phyloP scores from a whole-genome alignment of 352 stramenopile genomes.

The Phytophthora agathidicida region DNA sequence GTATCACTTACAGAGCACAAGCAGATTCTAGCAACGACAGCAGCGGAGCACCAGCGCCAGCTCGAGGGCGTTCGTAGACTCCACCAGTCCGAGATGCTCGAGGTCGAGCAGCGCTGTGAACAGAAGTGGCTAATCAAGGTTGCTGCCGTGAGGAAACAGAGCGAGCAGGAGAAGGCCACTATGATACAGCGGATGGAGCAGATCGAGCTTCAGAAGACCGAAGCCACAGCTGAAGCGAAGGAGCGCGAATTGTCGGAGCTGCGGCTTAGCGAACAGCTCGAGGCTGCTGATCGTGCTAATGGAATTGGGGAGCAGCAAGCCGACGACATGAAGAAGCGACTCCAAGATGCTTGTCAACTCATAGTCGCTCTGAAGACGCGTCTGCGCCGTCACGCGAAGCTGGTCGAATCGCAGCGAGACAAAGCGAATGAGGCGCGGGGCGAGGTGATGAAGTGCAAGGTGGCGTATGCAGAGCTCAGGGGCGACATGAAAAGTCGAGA shows the following conservation, averaged over 20 bases:
- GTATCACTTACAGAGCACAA: slow-evolving; percentile 65
- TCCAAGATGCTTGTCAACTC: slow-evolving; percentile 49
- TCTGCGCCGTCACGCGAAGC: slow-evolving; percentile 30
- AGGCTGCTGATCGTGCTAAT: slow-evolving; percentile 11
- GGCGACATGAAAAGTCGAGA: slow-evolving; percentile 37
- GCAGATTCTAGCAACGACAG: slow-evolving; percentile 35
- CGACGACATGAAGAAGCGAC: slow-evolving; percentile 13
- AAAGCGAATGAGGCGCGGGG: slow-evolving; percentile 18
- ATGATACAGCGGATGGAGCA: slow-evolving; percentile 43
- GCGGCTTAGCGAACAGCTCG: slow-evolving; percentile 13
- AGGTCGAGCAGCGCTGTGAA: slow-evolving; percentile 32
- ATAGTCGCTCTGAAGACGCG: slow-evolving; percentile 49
- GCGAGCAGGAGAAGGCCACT: slow-evolving; percentile 14
- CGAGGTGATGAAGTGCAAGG: slow-evolving; percentile 32
- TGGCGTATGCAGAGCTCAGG: slow-evolving; percentile 34
- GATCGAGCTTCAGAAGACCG: slow-evolving; percentile 42
- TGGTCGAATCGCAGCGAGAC: slow-evolving; percentile 14
- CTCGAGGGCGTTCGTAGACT: slow-evolving; percentile 20
- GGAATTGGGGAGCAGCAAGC: slow-evolving; percentile 26
- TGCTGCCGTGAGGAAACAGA: slow-evolving; percentile 14
- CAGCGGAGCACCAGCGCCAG: slow-evolving; percentile 29
- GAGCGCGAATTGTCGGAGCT: slow-evolving; percentile 22
- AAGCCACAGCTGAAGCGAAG: slow-evolving; percentile 27
- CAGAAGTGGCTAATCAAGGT: slow-evolving; percentile 32
- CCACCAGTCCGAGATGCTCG: slow-evolving; percentile 33